Evolutionary conservation across 768 basidiomycete genomes (phyloP), one percentile per base, ranked within the genome.

Genomic region (Podaxis sp.): DNA sequence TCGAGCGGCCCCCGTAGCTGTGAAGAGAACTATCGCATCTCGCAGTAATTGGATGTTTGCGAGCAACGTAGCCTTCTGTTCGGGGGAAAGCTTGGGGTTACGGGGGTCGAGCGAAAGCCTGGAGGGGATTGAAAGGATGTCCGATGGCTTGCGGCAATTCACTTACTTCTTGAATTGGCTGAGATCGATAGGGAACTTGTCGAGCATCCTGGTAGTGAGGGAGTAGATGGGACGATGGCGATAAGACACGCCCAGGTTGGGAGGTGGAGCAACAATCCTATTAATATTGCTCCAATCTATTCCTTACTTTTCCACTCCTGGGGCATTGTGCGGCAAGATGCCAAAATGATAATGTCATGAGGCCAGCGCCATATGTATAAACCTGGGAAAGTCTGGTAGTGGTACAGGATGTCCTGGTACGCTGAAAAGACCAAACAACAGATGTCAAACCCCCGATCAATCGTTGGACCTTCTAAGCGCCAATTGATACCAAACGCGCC

Each of bases 21-120:
- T 95, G 75, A 95, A 95, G 51, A 91, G 77, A 26, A 95, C 87
- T 66, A 95, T 91, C 6, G 82, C 87, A 85, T 95, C 93, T 56
- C 93, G 88, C 64, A 93, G 79, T 30, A 95, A 80, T 71, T 89
- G 85, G 68, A 94, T 90, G 75, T 95, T 95, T 58, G 80, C 75
- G 66, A 79, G 73, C 66, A 95, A 77, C 17, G 75, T 76, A 2
- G 79, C 67, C 68, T 80, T 87, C 71, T 95, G 82, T 60, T 89
- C 86, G n/a, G 72, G 70, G 0, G 87, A 81, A 51, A 95, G 80
- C 69, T 80, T 78, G 13, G 86, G 79, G 57, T 87, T 85, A 41
- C 80, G 75, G 4, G 91, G 87, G 76, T 95, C 91, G 60, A 95
- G 86, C 51, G 80, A 77, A 65, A 95, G 76, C 75, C 90, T 92